Conservation (phyloP, 345 rosid species). For the Lepidium didymum region DNA sequence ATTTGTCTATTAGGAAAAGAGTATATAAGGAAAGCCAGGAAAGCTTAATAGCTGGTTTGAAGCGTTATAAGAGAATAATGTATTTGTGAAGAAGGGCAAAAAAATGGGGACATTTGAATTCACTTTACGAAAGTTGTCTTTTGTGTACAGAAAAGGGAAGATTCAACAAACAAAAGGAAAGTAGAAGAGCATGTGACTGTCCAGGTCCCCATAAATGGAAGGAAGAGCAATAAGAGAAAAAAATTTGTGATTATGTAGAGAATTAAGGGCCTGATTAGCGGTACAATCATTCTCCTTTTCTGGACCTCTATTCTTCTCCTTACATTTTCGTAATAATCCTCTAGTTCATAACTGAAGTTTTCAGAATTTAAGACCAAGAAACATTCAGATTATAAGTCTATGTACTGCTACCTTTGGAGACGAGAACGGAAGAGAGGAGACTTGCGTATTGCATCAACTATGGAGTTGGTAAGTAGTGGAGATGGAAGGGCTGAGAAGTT, state of each 20-base stretch:
- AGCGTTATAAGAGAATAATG: conserved; percentile 15
- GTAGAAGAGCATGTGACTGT: conserved; percentile 29
- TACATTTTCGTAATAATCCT: not conserved
- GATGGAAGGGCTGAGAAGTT: conserved; percentile 37
- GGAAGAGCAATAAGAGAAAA: conserved; percentile 8
- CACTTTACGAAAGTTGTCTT: conserved; percentile 23
- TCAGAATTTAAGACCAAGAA: not conserved
- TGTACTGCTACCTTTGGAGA: not conserved
- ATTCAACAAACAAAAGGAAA: conserved; percentile 29
- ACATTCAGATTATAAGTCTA: not conserved
- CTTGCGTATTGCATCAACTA: conserved; percentile 5
- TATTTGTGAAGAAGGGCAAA: not conserved
- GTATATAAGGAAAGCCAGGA: conserved; percentile 15
- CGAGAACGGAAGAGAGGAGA: not conserved
- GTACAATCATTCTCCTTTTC: conserved; percentile 10
- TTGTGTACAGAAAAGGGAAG: conserved; percentile 16
- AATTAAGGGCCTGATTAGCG: conserved; percentile 27
- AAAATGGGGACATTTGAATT: conserved; percentile 13
- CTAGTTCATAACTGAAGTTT: not conserved
- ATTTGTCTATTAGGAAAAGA: not conserved
- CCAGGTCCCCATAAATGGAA: conserved; percentile 14
- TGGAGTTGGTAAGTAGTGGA: conserved; percentile 10
- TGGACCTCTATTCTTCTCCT: not conserved
- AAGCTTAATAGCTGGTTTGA: conserved; percentile 13
- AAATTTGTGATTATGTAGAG: conserved; percentile 11